These are phyloP conservation scores for Miscanthus lutarioriparius DNA, from an alignment of 176 grass and related monocot genomes.

Conservation along the genomic window DNA sequence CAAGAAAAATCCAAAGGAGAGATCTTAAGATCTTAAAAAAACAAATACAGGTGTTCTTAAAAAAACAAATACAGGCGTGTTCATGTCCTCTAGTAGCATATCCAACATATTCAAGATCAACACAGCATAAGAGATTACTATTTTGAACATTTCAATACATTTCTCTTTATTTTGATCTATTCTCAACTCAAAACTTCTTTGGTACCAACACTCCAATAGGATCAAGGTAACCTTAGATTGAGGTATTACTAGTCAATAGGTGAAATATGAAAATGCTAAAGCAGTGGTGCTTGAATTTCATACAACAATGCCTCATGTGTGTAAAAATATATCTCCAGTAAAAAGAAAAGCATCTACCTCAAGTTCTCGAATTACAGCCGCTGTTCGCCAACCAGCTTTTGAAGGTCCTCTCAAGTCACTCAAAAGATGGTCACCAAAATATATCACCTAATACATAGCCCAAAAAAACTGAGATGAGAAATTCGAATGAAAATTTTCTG, in stretches of 20 bases:
- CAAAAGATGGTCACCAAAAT: slow-evolving; percentile 97
- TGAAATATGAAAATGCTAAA: slow-evolving; percentile 19
- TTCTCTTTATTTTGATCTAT: neutral
- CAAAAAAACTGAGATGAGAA: slow-evolving; percentile 31
- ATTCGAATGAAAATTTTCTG: neutral
- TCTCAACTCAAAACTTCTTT: slow-evolving; percentile 3
- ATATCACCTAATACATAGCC: slow-evolving; percentile 71
- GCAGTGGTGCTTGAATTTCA: slow-evolving; percentile 2
- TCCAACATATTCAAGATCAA: slow-evolving; percentile 2
- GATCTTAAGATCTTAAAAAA: neutral
- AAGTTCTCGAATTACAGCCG: slow-evolving; percentile 93
- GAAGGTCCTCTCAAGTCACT: slow-evolving; percentile 96
- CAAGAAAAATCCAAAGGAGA: neutral
- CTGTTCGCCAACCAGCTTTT: slow-evolving; percentile 98
- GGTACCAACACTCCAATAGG: slow-evolving; percentile 1
- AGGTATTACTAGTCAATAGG: slow-evolving; percentile 16
- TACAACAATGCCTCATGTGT: neutral
- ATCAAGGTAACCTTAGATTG: slow-evolving; percentile 1
- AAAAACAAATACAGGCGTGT: neutral
- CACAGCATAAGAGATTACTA: neutral
- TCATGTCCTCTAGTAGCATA: slow-evolving; percentile 17
- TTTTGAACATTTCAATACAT: slow-evolving; percentile 12
- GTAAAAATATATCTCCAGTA: neutral
- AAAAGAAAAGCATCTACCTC: slow-evolving; percentile 53
- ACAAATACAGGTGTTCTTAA: slow-evolving; percentile 9